Evolutionary conservation across 345 rosid species (phyloP).

Genomic region (Citrus maxima): DNA sequence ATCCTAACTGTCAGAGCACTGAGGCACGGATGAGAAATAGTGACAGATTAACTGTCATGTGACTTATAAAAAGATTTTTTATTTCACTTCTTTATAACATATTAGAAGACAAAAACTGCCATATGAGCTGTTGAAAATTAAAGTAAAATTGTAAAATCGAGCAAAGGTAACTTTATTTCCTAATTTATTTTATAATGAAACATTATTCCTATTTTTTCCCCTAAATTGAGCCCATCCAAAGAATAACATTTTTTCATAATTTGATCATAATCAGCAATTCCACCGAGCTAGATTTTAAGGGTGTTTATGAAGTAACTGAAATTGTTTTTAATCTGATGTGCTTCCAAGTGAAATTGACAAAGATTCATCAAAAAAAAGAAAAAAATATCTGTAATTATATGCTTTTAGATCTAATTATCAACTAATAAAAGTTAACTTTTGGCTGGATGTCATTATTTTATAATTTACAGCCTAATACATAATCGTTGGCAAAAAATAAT

Average conservation of each 20-base stretch:
- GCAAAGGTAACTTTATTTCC: background rate
- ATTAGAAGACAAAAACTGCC: background rate
- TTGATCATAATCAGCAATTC: background rate
- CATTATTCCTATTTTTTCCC: too few species aligned
- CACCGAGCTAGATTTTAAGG: background rate
- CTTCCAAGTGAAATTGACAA: too few species aligned
- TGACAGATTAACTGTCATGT: constrained; percentile 3
- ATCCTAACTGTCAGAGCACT: background rate
- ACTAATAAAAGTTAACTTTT: too few species aligned
- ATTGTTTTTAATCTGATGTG: background rate
- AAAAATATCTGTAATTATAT: too few species aligned
- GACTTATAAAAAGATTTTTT: background rate
- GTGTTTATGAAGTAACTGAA: background rate
- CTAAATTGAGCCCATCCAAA: too few species aligned
- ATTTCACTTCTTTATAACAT: background rate
- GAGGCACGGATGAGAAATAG: background rate
- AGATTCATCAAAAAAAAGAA: too few species aligned
- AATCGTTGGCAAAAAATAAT: too few species aligned
- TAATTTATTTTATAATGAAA: background rate
- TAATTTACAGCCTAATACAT: too few species aligned
- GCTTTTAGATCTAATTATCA: too few species aligned
- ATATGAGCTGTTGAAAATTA: background rate
- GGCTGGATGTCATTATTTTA: too few species aligned
- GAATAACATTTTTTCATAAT: background rate
- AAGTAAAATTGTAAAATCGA: background rate